Base-by-base conservation (phyloP, 2,329 filamentous ascomycete species). In the Chaetomium sp. region DNA sequence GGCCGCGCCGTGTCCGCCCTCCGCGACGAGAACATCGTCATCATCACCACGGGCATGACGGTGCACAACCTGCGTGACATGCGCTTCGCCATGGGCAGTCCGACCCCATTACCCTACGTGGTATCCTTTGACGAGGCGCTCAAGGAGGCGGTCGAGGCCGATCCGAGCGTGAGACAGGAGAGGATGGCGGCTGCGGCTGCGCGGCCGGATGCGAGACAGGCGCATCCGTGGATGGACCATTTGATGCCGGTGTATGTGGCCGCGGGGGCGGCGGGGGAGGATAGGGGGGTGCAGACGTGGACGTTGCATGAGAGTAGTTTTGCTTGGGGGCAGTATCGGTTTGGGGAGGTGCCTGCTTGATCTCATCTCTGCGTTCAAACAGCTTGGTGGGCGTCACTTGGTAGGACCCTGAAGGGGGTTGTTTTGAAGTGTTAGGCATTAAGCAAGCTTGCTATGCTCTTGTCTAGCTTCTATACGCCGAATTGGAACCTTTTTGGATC, bases 11-110 rank as follows among this genome's bases (percentile, higher is more conserved):
- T 91, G 2, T 72, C 81, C 7, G 70, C 76, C n/a, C 76, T 91
- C 1, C 79, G 88, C 12, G 82, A 87, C 12, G 79, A 88, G 53
- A 81, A 81, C 14, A 76, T 89, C 51, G 75, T 86, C 49, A 83
- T 91, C 57, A 80, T 91, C 46, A 81, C 80, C 32, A 86, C 85
- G 0, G 87, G 87, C 9, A 89, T 90, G 86, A 85, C 86, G 0
- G 87, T 88, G 27, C 86, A 88, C 63, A 88, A 88, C 62, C 72
- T 88, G 38, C 75, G 80, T 1, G 81, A 87, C 60, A 50, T 81
- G 62, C 71, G 71, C 14, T 72, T 74, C 63, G 68, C 71, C 11
- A 72, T 74, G 61, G 75, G 73, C 6, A 69, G 74, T 46, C 69
- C 73, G 9, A 64, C 62, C 8, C 77, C 80, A 0, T 59, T 83